Conservation (phyloP, 345 rosid species). For the Boechera retrofracta region DNA sequence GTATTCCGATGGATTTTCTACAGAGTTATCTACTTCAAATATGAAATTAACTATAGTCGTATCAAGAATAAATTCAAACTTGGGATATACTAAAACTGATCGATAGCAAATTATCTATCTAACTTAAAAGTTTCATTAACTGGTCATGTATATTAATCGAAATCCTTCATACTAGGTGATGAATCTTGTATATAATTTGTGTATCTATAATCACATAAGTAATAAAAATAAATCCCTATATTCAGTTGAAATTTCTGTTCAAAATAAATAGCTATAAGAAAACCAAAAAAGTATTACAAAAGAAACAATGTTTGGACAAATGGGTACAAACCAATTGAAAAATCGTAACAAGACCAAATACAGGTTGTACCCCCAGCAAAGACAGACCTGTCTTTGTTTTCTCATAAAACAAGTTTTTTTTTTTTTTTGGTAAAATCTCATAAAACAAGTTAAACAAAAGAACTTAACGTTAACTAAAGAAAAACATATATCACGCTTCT, state of each 20-base stretch:
- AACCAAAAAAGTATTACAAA: background rate
- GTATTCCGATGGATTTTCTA: too few relatives aligned
- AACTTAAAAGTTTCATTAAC: too few relatives aligned
- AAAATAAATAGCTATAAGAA: background rate
- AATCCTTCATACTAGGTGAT: background rate
- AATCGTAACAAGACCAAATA: slow-evolving; percentile 15
- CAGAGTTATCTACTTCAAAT: too few relatives aligned
- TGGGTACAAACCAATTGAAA: slow-evolving; percentile 4
- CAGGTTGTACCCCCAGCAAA: slow-evolving; percentile 37
- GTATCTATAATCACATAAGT: background rate
- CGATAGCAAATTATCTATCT: too few relatives aligned
- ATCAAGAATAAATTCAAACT: too few relatives aligned
- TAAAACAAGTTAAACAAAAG: slow-evolving; percentile 5
- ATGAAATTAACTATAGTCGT: too few relatives aligned
- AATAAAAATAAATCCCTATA: background rate
- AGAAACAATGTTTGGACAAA: slow-evolving; percentile 21
- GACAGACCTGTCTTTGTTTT: slow-evolving; percentile 31
- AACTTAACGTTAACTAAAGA: slow-evolving; percentile 9
- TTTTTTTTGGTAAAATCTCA: background rate
- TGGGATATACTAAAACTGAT: too few relatives aligned
- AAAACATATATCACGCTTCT: slow-evolving; percentile 17
- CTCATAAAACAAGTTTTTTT: background rate
- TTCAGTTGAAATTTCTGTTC: background rate
- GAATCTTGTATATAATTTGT: background rate
- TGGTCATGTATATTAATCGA: too few relatives aligned